Base-by-base conservation (phyloP, 2,329 filamentous ascomycete genomes). In the Penicillium paneum region DNA sequence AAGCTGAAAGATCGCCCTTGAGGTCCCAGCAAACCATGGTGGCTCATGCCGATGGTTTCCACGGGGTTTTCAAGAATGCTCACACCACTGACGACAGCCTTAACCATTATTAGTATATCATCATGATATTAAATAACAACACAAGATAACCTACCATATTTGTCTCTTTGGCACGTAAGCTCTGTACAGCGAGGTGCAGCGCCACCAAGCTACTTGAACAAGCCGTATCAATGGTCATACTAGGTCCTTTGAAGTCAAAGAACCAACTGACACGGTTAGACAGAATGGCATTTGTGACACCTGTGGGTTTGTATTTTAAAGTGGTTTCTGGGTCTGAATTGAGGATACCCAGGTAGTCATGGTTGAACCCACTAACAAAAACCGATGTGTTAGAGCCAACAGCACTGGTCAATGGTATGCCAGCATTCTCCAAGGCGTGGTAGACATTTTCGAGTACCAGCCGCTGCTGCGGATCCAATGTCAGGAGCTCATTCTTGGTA, bases 141-240 rank as follows among this genome's bases (percentile, higher is more conserved):
- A 17, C 11, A 8, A 8, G 26, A 11, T 7, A 13, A 51, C 57
- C 17, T 53, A 67, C 65, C 64, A 65, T 67, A 19, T 54, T 59
- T 17, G 61, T 59, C 29, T 67, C 63, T 40, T 54, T 48, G 7
- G 53, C 32, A 36, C 60, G 58, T 10, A 67, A 38, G 13, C 64
- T 67, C n/a, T 67, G 63, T n/a, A 72, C 74, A 8, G 75, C 75
- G 28, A 71, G 62, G 43, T 77, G 66, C 6, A 78, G 56, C 5
- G 58, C 67, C 2, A 70, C 63, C 12, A 78, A 46, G 7, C 72
- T 68, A 3, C 74, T 70, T 0, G 74, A 77, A 45, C 76, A 77
- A 2, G 70, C 76, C 0, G 76, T 78, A n/a, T 71, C 67, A 7
- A 76, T 62, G 0, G 65, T 67, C 60, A 71, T 62, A 39, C 71